Evolutionary conservation across 2,329 filamentous ascomycete genomes (phyloP).

Genomic region (Coleophoma crateriformis): DNA sequence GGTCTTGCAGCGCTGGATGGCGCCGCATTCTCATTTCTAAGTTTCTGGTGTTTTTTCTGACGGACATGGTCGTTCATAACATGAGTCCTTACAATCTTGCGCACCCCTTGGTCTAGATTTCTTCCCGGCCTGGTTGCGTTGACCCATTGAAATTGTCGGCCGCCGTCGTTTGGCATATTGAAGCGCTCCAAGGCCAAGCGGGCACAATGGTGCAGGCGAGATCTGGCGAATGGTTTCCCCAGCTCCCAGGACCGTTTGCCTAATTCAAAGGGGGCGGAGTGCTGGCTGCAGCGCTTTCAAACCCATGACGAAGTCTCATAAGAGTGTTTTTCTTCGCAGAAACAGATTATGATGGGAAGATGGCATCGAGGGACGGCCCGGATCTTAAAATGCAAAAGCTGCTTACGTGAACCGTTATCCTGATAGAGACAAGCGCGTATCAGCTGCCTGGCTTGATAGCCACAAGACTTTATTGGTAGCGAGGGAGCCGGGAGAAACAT

Average conservation of each 20-base stretch:
- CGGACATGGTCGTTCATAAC: constrained; percentile 13
- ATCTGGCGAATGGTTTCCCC: no score
- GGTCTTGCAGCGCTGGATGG: background rate
- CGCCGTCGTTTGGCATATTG: background rate
- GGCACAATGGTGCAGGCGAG: no score
- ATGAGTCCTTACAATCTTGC: constrained; percentile 12
- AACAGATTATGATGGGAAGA: background rate
- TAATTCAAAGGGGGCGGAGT: no score
- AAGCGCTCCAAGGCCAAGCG: background rate
- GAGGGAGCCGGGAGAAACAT: background rate
- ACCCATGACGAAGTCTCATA: no score
- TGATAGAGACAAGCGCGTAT: background rate
- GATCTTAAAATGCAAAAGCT: background rate
- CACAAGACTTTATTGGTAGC: background rate
- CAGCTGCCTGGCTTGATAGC: background rate
- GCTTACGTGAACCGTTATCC: background rate
- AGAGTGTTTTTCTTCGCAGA: background rate
- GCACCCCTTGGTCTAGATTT: constrained; percentile 5
- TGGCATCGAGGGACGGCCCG: background rate
- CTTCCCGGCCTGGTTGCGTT: constrained; percentile 4
- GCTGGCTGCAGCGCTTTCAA: no score
- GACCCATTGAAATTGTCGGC: constrained; percentile 11
- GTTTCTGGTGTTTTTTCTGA: background rate
- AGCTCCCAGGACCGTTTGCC: no score
- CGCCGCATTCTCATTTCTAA: background rate